phyloP scores from a whole-genome alignment of 2,329 filamentous ascomycete genomes.

The Fusarium equiseti region DNA sequence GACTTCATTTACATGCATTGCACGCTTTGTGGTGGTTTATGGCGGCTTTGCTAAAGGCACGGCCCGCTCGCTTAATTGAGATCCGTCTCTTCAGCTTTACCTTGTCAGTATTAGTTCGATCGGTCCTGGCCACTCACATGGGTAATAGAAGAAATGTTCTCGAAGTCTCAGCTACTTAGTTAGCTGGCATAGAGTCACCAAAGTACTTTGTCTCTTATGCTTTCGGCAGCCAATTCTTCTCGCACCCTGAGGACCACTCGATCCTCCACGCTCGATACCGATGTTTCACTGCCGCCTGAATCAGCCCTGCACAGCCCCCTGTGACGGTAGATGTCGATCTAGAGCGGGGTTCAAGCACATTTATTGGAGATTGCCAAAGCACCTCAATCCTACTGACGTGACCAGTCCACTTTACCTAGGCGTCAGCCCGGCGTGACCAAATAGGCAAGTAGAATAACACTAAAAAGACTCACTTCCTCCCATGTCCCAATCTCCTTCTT shows the following conservation, averaged over 20 bases:
- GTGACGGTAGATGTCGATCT: too few species aligned
- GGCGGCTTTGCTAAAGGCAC: neutral
- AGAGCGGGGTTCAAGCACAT: neutral
- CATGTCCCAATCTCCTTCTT: accelerated
- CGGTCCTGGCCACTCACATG: too few species aligned
- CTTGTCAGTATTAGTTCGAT: neutral
- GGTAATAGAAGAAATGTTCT: too few species aligned
- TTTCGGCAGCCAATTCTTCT: too few species aligned
- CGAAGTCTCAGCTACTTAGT: too few species aligned
- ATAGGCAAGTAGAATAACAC: neutral
- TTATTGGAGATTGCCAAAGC: neutral
- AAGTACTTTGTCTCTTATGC: too few species aligned
- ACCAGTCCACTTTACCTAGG: neutral
- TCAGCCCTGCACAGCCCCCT: neutral
- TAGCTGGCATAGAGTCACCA: neutral
- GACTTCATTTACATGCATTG: too few species aligned
- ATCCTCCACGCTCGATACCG: neutral
- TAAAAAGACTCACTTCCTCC: too few species aligned
- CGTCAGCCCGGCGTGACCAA: neutral
- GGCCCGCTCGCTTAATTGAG: neutral
- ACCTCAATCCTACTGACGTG: neutral
- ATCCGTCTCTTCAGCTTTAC: neutral
- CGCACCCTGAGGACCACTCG: too few species aligned
- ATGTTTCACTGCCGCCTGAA: neutral
- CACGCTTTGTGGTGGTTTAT: neutral